phyloP scores from a whole-genome alignment of 495 filamentous ascomycete species.

The Barbatosphaeria neglecta region DNA sequence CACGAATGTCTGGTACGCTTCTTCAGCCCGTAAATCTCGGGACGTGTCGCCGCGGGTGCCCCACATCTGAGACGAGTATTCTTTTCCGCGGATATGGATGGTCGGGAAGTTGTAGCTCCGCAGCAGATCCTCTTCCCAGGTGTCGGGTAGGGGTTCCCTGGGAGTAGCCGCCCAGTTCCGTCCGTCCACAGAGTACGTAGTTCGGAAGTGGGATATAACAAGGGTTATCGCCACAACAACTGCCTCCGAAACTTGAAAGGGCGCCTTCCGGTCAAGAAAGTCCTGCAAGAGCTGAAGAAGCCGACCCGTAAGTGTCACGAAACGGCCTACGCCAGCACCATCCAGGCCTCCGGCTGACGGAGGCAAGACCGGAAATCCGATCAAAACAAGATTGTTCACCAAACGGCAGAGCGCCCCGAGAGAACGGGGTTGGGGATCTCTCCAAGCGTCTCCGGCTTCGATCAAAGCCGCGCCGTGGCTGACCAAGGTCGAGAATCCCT shows the following conservation, averaged over 20 bases:
- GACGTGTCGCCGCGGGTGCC: not conserved
- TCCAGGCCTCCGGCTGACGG: no score
- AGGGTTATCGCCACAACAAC: slow-evolving; percentile 16
- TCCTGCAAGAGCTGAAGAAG: slow-evolving; percentile 11
- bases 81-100: not conserved
- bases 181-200: slow-evolving; percentile 14
- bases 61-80: not conserved
- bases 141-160: slow-evolving; percentile 1
- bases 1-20: not conserved
- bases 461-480: not conserved
- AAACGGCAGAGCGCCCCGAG: no score
- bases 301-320: slow-evolving; percentile 8
- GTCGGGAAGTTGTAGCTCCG: not conserved
- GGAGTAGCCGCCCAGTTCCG: slow-evolving; percentile 1
- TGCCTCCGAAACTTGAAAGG: not conserved
- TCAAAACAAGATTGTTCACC: slow-evolving; percentile 20
- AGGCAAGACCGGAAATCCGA: slow-evolving; percentile 22
- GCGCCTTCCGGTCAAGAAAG: not conserved
- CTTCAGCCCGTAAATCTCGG: not conserved
- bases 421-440: no score
- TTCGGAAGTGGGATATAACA: slow-evolving; percentile 16
- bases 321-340: slow-evolving; percentile 12
- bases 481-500: not conserved
- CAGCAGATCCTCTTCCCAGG: slow-evolving; percentile 13
- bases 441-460: not conserved